Conservation (phyloP, 1,139 yeast genomes). For the Zhuliangozyma blackwelliae region DNA sequence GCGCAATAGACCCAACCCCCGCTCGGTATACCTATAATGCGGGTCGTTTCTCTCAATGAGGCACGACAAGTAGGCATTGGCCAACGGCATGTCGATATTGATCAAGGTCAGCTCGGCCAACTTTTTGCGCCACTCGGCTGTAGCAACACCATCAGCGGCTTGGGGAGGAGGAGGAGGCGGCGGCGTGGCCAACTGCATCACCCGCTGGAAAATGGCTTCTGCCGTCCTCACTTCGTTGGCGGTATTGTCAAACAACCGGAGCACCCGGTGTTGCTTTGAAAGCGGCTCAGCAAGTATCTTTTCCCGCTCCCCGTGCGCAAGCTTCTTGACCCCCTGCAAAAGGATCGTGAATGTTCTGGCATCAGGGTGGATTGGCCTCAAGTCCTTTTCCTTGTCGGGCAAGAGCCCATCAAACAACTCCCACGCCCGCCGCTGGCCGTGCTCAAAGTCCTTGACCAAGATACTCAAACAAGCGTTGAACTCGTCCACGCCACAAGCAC, state of each 20-base stretch:
- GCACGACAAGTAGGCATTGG: conserved; percentile 18
- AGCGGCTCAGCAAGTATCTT: conserved; percentile 12
- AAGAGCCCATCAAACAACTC: conserved; percentile 29
- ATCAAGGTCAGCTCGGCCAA: background rate
- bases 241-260: conserved; percentile 24
- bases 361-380: conserved; percentile 23
- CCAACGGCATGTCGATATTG: conserved; percentile 14
- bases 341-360: conserved; percentile 39
- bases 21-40: conserved; percentile 22
- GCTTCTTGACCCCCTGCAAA: conserved; percentile 31
- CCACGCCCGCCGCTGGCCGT: conserved; percentile 38
- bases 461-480: conserved; percentile 39
- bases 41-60: conserved; percentile 15
- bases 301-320: conserved; percentile 17
- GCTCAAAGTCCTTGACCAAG: conserved; percentile 28
- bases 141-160: conserved; percentile 5
- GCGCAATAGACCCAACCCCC: conserved; percentile 7
- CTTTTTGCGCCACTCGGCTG: background rate
- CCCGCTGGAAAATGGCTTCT: conserved; percentile 24
- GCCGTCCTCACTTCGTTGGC: conserved; percentile 27
- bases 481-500: conserved; percentile 1
- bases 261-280: conserved; percentile 17
- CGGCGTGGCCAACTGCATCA: conserved; percentile 27
- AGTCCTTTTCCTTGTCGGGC: conserved; percentile 14
- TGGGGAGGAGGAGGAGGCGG: conserved; percentile 27